Evolutionary conservation across 2,329 filamentous ascomycete species (phyloP).

Genomic region (Myriosclerotinia curreyana): DNA sequence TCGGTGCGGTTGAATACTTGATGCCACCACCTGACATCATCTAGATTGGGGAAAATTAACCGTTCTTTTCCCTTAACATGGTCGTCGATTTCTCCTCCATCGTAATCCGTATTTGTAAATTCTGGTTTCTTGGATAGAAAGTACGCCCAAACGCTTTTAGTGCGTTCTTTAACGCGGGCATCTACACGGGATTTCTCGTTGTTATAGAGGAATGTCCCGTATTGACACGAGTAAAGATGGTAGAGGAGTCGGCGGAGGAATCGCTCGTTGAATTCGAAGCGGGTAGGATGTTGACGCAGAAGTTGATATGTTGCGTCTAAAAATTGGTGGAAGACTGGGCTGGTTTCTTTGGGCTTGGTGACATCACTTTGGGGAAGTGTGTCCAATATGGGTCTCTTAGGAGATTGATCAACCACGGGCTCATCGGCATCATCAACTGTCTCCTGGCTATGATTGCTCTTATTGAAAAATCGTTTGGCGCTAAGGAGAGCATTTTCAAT

Average conservation of each 20-base stretch:
- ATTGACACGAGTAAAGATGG: constrained; percentile 93
- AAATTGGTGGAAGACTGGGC: constrained; percentile 97
- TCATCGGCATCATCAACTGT: constrained; percentile 50
- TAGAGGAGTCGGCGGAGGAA: constrained; percentile 88
- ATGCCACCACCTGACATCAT: constrained; percentile 90
- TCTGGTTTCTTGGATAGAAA: constrained; percentile 78
- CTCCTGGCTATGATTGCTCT: constrained; percentile 66
- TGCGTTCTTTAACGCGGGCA: constrained; percentile 64
- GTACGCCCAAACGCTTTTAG: constrained; percentile 92
- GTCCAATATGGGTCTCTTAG: constrained; percentile 37
- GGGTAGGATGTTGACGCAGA: constrained; percentile 75
- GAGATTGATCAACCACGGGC: constrained; percentile 34
- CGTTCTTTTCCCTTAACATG: constrained; percentile 75
- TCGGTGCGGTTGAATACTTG: constrained; percentile 83
- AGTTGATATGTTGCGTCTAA: constrained; percentile 92
- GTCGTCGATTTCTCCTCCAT: constrained; percentile 68
- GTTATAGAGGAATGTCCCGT: constrained; percentile 94
- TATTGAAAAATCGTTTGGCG: constrained; percentile 87
- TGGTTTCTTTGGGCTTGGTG: constrained; percentile 85
- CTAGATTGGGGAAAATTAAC: constrained; percentile 73
- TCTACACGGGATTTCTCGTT: constrained; percentile 84
- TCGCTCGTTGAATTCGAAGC: constrained; percentile 95
- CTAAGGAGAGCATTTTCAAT: constrained; percentile 82
- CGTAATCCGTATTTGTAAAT: constrained; percentile 80
- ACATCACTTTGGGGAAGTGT: constrained; percentile 52